Base-by-base conservation (phyloP, 345 rosid species). In the Barbarea vulgaris region DNA sequence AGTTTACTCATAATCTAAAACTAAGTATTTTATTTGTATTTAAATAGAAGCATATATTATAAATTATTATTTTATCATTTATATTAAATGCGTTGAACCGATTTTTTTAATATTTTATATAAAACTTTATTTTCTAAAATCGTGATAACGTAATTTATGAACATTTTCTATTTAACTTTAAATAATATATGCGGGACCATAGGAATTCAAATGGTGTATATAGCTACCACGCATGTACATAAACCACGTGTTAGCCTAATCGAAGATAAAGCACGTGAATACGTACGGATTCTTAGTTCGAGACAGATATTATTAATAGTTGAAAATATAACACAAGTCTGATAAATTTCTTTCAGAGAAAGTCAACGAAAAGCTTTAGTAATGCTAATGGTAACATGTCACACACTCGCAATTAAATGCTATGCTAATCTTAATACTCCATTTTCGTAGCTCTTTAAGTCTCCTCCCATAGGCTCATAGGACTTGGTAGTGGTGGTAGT, bases 251-350 rank as follows among this genome's bases (percentile, higher is more conserved):
- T 69, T 7, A 51, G 31, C 1, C 3, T 21, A 25, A 3, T 41
- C 18, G 34, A 37, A 75, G 63, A 60, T 68, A 69, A 57, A 51
- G 28, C 64, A 69, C 51, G 75, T 62, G 64, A 28, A 46, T 21
- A 51, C 30, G 69, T 76, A 51, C 48, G 69, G 27, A 61, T 53
- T 30, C 70, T 39, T 13, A 62, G 54, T 61, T 59, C 79, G 55
- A 68, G 74, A 60, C 79, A 67, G 73, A 67, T 75, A n/a, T 62
- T 61, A 60, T 19, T 21, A 37, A 36, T 28, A 67, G 15, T 58
- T 67, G 42, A 13, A 74, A 67, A 17, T 50, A 14, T n/a, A n/a
- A n/a, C n/a, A 39, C 9, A 39, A 59, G 44, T 21, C 55, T 31
- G 42, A 7, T 30, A 15, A 51, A 37, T 39, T 21, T 37, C 14